phyloP scores from a whole-genome alignment of 768 basidiomycete species.

The Tubosaeta sp. region DNA sequence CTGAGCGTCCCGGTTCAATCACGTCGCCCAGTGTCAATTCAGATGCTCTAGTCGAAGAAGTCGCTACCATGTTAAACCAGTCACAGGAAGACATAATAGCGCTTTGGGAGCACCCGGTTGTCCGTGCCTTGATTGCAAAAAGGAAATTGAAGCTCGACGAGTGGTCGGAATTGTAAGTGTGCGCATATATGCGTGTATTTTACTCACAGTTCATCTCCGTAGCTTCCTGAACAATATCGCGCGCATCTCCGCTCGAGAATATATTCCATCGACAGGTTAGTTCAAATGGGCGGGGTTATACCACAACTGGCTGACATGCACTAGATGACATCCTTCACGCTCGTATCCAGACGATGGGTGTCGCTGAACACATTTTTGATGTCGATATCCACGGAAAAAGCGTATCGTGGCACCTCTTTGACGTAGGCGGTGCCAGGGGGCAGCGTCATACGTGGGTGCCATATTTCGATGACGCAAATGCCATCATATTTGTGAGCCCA shows the following conservation, averaged over 20 bases:
- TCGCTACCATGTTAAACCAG: slow-evolving; percentile 54
- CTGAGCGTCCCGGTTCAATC: slow-evolving; percentile 26
- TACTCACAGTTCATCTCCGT: slow-evolving; percentile 3
- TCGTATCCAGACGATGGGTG: slow-evolving; percentile 89
- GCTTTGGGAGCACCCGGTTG: slow-evolving; percentile 70
- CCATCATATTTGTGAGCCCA: slow-evolving; percentile 77
- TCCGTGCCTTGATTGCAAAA: slow-evolving; percentile 62
- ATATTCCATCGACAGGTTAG: slow-evolving; percentile 71
- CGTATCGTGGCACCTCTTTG: slow-evolving; percentile 71
- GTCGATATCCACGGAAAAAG: slow-evolving; percentile 74
- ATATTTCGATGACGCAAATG: slow-evolving; percentile 61
- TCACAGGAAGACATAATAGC: slow-evolving; percentile 62
- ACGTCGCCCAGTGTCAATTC: slow-evolving; percentile 33
- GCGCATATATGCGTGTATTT: slow-evolving; percentile 21
- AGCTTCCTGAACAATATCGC: slow-evolving; percentile 75
- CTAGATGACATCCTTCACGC: slow-evolving; percentile 84
- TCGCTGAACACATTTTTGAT: slow-evolving; percentile 79
- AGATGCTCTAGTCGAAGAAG: slow-evolving; percentile 57
- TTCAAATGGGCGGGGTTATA: slow-evolving; percentile 17
- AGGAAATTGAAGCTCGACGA: slow-evolving; percentile 77
- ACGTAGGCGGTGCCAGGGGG: slow-evolving; percentile 68
- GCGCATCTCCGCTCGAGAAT: slow-evolving; percentile 64
- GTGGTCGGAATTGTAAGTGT: slow-evolving; percentile 80
- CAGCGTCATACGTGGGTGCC: slow-evolving; percentile 80
- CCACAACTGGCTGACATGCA: slow-evolving; percentile 25